A percentile compares a stretch with the other conserved stretches of the same genome.
Evolutionary conservation across 2,329 filamentous ascomycete species (phyloP).

Genomic region (Trichoderma sp.): DNA sequence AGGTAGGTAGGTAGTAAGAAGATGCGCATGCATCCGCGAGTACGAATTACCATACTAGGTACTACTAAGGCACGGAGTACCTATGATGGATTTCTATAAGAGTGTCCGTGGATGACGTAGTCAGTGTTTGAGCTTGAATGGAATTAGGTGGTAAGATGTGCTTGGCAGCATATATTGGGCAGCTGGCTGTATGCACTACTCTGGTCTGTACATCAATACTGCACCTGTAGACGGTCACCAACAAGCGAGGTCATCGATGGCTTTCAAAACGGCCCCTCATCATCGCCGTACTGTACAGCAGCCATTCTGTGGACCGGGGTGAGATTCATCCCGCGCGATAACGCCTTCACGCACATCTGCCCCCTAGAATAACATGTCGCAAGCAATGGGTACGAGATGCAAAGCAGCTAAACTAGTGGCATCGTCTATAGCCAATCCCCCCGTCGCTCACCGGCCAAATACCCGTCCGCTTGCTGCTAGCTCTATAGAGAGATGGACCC

Average conservation of each 20-base stretch:
- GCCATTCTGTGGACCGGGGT: background rate
- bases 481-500: background rate
- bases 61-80: too few species aligned
- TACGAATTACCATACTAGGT: background rate
- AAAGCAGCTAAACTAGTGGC: conserved; percentile 10
- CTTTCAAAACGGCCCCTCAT: background rate
- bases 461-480: background rate
- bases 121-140: background rate
- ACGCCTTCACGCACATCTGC: conserved; percentile 6
- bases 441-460: background rate
- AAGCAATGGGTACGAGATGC: background rate
- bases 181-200: too few species aligned
- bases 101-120: background rate
- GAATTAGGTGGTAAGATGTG: background rate
- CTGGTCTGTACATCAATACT: too few species aligned
- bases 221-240: background rate
- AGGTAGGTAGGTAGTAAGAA: too few species aligned
- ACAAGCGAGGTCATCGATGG: background rate
- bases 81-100: background rate
- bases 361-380: conserved; percentile 2
- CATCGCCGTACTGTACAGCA: too few species aligned
- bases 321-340: conserved; percentile 4
- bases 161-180: background rate
- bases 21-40: too few species aligned
- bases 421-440: background rate